Evolutionary conservation across 2,329 filamentous ascomycete species (phyloP).

Genomic region (Cordyceps tenuipes): DNA sequence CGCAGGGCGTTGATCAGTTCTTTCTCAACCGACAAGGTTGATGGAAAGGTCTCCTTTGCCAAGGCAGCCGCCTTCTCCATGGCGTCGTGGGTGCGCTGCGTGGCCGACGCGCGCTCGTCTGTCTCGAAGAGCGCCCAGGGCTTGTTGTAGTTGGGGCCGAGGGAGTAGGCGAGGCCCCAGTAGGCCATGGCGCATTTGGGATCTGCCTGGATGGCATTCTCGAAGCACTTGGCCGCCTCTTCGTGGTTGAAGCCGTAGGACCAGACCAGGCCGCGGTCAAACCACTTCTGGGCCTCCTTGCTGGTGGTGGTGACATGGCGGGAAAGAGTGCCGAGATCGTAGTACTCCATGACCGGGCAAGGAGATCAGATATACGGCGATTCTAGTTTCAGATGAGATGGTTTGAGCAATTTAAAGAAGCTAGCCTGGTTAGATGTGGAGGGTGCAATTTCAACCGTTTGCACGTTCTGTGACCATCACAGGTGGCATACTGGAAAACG

Average conservation of each 20-base stretch:
- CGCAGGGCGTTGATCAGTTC: constrained; percentile 56
- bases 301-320: constrained; percentile 47
- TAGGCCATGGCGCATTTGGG: constrained; percentile 51
- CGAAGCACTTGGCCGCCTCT: constrained; percentile 58
- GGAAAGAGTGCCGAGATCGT: constrained; percentile 53
- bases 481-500: no score
- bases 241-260: constrained; percentile 70
- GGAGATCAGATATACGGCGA: background rate
- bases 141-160: constrained; percentile 72
- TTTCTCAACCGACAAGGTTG: constrained; percentile 34
- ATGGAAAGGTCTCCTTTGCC: background rate
- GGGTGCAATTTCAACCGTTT: background rate
- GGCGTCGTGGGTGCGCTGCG: constrained; percentile 29
- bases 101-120: constrained; percentile 44
- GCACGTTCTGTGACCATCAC: background rate
- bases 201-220: constrained; percentile 48
- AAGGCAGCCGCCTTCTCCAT: constrained; percentile 20
- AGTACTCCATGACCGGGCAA: constrained; percentile 27
- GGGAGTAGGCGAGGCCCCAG: constrained; percentile 62
- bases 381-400: background rate
- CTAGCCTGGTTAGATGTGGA: background rate
- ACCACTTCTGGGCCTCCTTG: constrained; percentile 54
- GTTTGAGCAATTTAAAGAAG: background rate
- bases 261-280: constrained; percentile 65
- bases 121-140: constrained; percentile 65